Conservation (phyloP, 768 basidiomycete species). For the Pholiota microspora region DNA sequence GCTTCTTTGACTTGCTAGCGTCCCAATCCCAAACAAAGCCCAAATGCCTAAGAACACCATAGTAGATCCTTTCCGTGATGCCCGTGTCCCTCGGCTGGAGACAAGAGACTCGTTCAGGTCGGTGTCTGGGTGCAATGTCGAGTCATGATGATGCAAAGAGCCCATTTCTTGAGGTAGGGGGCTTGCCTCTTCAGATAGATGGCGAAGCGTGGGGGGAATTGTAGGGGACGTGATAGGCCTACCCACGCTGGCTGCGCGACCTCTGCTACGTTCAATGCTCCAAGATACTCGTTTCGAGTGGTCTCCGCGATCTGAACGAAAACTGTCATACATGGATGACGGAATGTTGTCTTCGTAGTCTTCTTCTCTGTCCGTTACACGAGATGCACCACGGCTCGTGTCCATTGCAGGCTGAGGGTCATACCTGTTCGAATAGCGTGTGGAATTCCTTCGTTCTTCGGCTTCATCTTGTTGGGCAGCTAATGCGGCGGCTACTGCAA, state of each 20-base stretch:
- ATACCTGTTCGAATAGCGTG: constrained; percentile 10
- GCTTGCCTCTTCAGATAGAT: constrained; percentile 30
- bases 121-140: neutral
- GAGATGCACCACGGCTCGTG: constrained; percentile 3
- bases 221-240: constrained; percentile 32
- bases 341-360: constrained; percentile 46
- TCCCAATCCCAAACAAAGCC: constrained; percentile 68
- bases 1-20: constrained; percentile 34
- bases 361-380: constrained; percentile 17
- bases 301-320: constrained; percentile 68
- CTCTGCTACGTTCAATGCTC: constrained; percentile 54
- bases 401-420: constrained; percentile 7
- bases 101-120: constrained; percentile 9
- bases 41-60: constrained; percentile 83
- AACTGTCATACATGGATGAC: constrained; percentile 66
- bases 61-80: constrained; percentile 66
- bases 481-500: constrained; percentile 69
- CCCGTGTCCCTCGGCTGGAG: constrained; percentile 49
- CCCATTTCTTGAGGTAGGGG: constrained; percentile 5
- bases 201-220: constrained; percentile 29
- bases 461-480: constrained; percentile 60
- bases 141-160: neutral
- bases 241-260: constrained; percentile 47
- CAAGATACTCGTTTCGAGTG: constrained; percentile 60
- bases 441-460: constrained; percentile 22